A percentile compares a stretch with the other conserved stretches of the same genome.
Conservation (phyloP, 2,329 filamentous ascomycete species). For the Penicillium hesseltinei region DNA sequence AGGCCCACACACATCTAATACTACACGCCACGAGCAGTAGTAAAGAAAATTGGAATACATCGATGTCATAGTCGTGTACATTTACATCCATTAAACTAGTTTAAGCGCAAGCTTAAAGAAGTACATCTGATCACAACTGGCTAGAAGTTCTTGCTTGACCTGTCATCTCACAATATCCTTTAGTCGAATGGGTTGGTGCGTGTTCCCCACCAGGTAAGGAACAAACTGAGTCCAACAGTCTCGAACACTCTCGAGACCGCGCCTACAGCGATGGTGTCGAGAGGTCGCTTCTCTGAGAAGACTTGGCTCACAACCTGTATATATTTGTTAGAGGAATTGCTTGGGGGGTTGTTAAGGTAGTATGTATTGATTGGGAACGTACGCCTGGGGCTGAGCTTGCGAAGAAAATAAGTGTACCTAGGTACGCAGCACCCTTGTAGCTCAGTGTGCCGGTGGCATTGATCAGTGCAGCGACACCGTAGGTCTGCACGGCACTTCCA, state of each 20-base stretch:
- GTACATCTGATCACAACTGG: neutral
- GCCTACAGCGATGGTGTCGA: conserved; percentile 86
- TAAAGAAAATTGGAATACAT: neutral
- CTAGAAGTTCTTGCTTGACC: conserved; percentile 10
- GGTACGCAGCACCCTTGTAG: conserved; percentile 96
- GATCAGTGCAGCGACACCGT: conserved; percentile 84
- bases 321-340: conserved; percentile 8
- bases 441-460: conserved; percentile 92
- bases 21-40: too few species aligned
- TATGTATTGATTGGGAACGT: conserved; percentile 44
- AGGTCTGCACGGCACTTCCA: conserved; percentile 84
- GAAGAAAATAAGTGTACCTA: conserved; percentile 86
- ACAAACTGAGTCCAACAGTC: conserved; percentile 85
- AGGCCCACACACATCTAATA: too few species aligned
- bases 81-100: conserved; percentile 7
- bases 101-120: neutral
- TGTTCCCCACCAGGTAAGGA: conserved; percentile 98
- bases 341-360: neutral
- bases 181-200: conserved; percentile 89
- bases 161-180: conserved; percentile 22
- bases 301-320: conserved; percentile 78
- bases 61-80: conserved; percentile 6
- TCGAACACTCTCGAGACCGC: conserved; percentile 82
- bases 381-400: conserved; percentile 85
- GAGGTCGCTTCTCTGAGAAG: conserved; percentile 84